Base-by-base conservation (phyloP, 2,329 filamentous ascomycete species). In the Diaporthe eres region DNA sequence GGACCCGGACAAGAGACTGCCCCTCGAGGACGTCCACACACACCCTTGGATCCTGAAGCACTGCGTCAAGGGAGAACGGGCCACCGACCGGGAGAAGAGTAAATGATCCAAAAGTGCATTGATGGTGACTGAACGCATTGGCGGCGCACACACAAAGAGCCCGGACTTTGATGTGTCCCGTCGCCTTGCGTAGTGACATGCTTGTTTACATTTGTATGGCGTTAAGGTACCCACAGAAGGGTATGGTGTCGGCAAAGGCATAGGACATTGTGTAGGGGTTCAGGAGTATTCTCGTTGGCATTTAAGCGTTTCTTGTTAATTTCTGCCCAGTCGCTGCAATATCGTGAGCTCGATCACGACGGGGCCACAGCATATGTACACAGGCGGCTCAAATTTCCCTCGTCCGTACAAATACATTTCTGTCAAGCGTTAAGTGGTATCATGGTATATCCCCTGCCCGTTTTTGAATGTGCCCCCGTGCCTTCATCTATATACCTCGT, bases 31-130 rank as follows among this genome's bases (percentile, higher is more conserved):
- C 76, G 94, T 98, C 51, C 93, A 96, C 84, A 89, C 90, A 71
- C 97, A 98, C 84, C 96, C 97, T 25, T 99, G 97, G 97, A 98
- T 99, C 81, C 84, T 98, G 79, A 98, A 98, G 88, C 95, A 98
- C 85, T 98, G 96, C 84, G 89, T 93, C 78, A 92, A 91, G 85
- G 88, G 89, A n/a, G 88, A 90, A 81, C 85, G 88, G 72, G 87
- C 86, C 8, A 80, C 85, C 51, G 89, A 87, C 81, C 87, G 87
- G 75, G 90, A 90, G 79, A 88, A 85, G 82, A 81, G 81, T 73
- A 75, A 79, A 65, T 82, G 77, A 80, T 77, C 57, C 74, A 51
- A 72, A 75, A 74, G 15, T 55, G 28, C 39, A 19, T 65, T 55
- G 25, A 42, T 65, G 42, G 61, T 65, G 61, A 49, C 1, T 49